A percentile compares a stretch with the other conserved stretches of the same genome.
Evolutionary conservation across 306 rosid genomes (phyloP).

Genomic region (Fragaria iinumae): DNA sequence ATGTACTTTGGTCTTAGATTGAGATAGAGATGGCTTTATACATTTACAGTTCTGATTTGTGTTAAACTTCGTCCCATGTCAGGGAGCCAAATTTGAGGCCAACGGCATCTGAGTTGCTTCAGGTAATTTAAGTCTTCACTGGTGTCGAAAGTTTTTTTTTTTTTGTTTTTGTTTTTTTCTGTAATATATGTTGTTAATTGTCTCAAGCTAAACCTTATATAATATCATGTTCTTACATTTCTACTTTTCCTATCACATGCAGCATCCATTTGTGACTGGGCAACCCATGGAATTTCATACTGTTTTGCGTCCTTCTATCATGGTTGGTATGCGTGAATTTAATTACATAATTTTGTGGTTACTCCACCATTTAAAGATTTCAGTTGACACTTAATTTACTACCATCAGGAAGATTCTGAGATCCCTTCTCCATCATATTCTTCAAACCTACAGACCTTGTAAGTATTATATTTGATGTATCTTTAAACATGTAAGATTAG

Average conservation of each 20-base stretch:
- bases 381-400: conserved; percentile 21
- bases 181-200: conserved; percentile 13
- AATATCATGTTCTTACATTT: conserved; percentile 24
- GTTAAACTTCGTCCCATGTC: conserved; percentile 31
- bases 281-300: conserved; percentile 40
- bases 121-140: conserved; percentile 52
- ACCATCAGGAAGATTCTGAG: conserved; percentile 54
- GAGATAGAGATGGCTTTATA: conserved; percentile 4
- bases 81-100: conserved; percentile 91
- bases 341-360: conserved; percentile 17
- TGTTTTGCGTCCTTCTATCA: conserved; percentile 32
- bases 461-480: conserved; percentile 27
- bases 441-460: conserved; percentile 44
- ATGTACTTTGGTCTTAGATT: neutral
- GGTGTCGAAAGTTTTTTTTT: neutral
- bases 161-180: neutral
- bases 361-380: conserved; percentile 1
- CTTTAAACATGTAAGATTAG: conserved; percentile 23
- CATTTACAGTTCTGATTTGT: neutral
- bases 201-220: conserved; percentile 17
- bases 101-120: conserved; percentile 81
- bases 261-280: conserved; percentile 95
- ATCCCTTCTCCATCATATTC: conserved; percentile 43
- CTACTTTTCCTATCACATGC: conserved; percentile 37
- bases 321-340: conserved; percentile 52